These are phyloP conservation scores for Mycena haematopus DNA, from an alignment of 768 basidiomycete species.

Conservation along the genomic window DNA sequence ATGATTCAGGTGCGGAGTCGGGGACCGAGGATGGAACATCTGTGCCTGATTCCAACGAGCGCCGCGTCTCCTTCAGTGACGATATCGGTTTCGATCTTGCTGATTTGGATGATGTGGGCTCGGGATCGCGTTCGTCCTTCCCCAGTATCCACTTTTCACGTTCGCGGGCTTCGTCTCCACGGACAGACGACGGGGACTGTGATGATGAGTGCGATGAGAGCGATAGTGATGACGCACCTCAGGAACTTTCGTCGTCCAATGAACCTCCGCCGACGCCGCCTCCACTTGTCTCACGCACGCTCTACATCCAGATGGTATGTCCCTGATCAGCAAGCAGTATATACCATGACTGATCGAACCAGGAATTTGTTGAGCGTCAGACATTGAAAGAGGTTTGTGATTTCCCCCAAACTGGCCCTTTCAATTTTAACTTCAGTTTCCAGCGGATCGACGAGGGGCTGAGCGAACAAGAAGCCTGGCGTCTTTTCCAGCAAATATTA, in stretches of 20 bases:
- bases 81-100: conserved; percentile 71
- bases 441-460: conserved; percentile 83
- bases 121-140: conserved; percentile 67
- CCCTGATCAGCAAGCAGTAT: neutral
- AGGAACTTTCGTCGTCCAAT: conserved; percentile 17
- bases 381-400: conserved; percentile 79
- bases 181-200: conserved; percentile 47
- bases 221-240: conserved; percentile 48
- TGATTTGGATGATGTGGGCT: conserved; percentile 65
- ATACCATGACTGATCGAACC: conserved; percentile 14
- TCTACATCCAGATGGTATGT: conserved; percentile 94
- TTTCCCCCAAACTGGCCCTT: neutral
- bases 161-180: conserved; percentile 43
- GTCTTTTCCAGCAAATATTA: conserved; percentile 86
- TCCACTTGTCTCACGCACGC: conserved; percentile 55
- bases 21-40: conserved; percentile 58
- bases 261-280: conserved; percentile 28
- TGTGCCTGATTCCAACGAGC: conserved; percentile 48
- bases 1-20: conserved; percentile 54
- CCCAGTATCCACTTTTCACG: conserved; percentile 85
- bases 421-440: neutral
- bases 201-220: conserved; percentile 54
- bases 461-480: conserved; percentile 86
- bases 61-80: conserved; percentile 51
- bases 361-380: conserved; percentile 93